These are phyloP conservation scores for Fomitopsis pulvina DNA, from an alignment of 768 basidiomycete genomes.

Conservation along the genomic window DNA sequence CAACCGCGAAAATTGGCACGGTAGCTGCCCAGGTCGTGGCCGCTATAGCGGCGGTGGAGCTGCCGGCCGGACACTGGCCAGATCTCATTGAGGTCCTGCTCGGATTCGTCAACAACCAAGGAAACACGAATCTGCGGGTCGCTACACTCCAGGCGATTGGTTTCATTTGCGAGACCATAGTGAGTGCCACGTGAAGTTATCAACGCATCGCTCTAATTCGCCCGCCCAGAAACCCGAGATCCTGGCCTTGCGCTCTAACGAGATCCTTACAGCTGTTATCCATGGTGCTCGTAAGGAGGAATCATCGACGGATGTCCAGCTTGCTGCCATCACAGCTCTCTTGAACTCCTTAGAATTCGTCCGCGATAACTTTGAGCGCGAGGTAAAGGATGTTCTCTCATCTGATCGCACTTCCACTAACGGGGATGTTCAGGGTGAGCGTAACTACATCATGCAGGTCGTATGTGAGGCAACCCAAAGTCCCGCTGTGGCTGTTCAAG, in stretches of 20 bases:
- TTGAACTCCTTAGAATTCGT: conserved; percentile 97
- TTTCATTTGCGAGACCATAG: conserved; percentile 94
- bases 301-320: conserved; percentile 82
- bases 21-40: conserved; percentile 93
- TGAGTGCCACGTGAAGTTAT: conserved; percentile 37
- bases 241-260: conserved; percentile 82
- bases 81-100: conserved; percentile 86
- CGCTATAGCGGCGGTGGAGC: conserved; percentile 89
- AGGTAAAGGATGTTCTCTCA: conserved; percentile 46
- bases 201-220: not conserved
- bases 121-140: conserved; percentile 70
- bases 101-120: conserved; percentile 73
- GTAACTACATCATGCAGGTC: conserved; percentile 99
- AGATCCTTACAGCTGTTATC: conserved; percentile 97
- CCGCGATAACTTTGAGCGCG: conserved; percentile 95
- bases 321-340: conserved; percentile 87
- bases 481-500: conserved; percentile 70
- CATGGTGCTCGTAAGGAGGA: conserved; percentile 98
- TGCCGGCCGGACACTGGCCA: conserved; percentile 83
- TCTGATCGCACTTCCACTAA: conserved; percentile 2
- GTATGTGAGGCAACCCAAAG: conserved; percentile 98
- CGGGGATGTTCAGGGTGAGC: conserved; percentile 66
- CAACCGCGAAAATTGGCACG: conserved; percentile 63
- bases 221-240: conserved; percentile 81
- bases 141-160: conserved; percentile 93